phyloP scores from a whole-genome alignment of 345 rosid species.

The Eutrema heterophyllum region DNA sequence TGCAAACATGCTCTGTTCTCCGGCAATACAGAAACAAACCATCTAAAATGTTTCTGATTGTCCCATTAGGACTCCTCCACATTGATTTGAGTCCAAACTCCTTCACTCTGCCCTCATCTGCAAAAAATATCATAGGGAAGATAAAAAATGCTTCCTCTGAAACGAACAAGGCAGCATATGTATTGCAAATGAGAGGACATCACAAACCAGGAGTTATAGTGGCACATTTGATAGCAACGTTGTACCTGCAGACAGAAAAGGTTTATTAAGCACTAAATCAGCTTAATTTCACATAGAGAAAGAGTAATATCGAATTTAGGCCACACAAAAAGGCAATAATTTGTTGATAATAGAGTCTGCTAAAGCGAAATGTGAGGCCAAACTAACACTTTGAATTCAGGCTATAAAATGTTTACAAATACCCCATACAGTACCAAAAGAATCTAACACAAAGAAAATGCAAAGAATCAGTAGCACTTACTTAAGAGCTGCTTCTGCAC shows the following conservation, averaged over 20 bases:
- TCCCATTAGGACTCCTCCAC: constrained; percentile 99
- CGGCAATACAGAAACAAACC: constrained; percentile 44
- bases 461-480: constrained; percentile 33
- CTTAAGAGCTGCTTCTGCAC: constrained; percentile 88
- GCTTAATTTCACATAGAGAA: not conserved
- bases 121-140: constrained; percentile 17
- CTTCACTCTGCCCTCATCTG: constrained; percentile 94
- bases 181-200: not conserved
- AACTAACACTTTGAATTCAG: not conserved
- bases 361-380: not conserved
- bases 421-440: not conserved
- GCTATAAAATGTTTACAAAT: not conserved
- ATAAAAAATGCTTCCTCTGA: not conserved
- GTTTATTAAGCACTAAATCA: not conserved
- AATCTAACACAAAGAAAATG: not conserved
- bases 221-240: constrained; percentile 96
- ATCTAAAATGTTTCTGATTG: constrained; percentile 90
- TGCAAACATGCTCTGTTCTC: not conserved
- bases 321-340: not conserved
- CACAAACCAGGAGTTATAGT: constrained; percentile 91
- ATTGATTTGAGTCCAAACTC: constrained; percentile 85
- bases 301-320: not conserved
- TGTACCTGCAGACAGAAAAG: constrained; percentile 56
- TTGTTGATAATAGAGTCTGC: not conserved
- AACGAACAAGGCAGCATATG: not conserved